Conservation (phyloP, 176 grass and related monocot genomes). For the sorghum (Sorghum bicolor) region Sorghum_bicolor_NCBIv3 NC_012872.2:2560001-2560500, state of each 20-base stretch:
- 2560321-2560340: background rate
- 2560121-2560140: no score
- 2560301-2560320: no score
- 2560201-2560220: background rate
- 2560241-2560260: background rate
- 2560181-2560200: background rate
- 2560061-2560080: no score
- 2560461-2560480: background rate
- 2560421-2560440: background rate
- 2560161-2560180: no score
- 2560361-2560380: background rate
- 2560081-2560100: no score
- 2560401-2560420: background rate
- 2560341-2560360: background rate
- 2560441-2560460: background rate
- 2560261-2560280: no score
- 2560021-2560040: no score
- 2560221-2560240: background rate
- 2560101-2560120: no score
- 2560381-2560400: background rate
- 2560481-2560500: background rate
- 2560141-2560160: no score
- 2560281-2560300: no score
- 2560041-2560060: no score
- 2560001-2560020: no score